Conservation (phyloP, 176 grass and related monocot genomes). For the Rhynchospora tenuis region DNA sequence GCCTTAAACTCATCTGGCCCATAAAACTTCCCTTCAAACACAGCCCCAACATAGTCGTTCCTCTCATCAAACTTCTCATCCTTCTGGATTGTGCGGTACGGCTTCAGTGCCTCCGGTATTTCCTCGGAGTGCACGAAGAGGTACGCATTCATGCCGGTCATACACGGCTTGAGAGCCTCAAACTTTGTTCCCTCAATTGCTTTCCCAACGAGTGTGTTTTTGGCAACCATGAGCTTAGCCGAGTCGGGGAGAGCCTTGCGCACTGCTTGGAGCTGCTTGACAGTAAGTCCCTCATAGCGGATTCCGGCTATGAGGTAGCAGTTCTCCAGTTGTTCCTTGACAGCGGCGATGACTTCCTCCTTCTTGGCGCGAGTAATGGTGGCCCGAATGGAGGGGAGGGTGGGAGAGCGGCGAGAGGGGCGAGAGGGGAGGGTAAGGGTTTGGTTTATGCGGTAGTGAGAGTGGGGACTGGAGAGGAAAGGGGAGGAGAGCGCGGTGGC, state of each 20-base stretch:
- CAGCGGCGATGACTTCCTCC: conserved; percentile 51
- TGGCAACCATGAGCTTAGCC: conserved; percentile 62
- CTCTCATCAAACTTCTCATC: conserved; percentile 73
- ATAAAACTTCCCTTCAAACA: conserved; percentile 89
- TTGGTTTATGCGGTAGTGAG: conserved; percentile 16
- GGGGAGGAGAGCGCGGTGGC: conserved; percentile 45
- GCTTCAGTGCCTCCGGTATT: conserved; percentile 68
- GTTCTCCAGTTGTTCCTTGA: conserved; percentile 75
- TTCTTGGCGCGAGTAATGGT: conserved; percentile 59
- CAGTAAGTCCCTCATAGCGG: conserved; percentile 81
- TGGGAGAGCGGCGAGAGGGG: conserved; percentile 30
- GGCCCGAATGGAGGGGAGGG: conserved; percentile 53
- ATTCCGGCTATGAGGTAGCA: conserved; percentile 86
- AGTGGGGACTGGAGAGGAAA: conserved; percentile 13
- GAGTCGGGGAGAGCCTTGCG: conserved; percentile 63
- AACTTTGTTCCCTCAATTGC: conserved; percentile 83
- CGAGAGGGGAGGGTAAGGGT: conserved; percentile 15
- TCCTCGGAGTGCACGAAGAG: conserved; percentile 96
- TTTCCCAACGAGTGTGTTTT: conserved; percentile 88
- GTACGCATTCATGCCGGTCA: conserved; percentile 96
- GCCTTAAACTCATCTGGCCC: conserved; percentile 72
- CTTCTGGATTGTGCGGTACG: conserved; percentile 71
- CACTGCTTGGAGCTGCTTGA: conserved; percentile 78
- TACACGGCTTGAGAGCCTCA: conserved; percentile 73
- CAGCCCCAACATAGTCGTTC: conserved; percentile 86